Percentiles rank a stretch among this genome's conserved stretches.
These are phyloP conservation scores for Aphanomyces cochlioides DNA, from an alignment of 352 stramenopile genomes.

Conservation along the genomic window DNA sequence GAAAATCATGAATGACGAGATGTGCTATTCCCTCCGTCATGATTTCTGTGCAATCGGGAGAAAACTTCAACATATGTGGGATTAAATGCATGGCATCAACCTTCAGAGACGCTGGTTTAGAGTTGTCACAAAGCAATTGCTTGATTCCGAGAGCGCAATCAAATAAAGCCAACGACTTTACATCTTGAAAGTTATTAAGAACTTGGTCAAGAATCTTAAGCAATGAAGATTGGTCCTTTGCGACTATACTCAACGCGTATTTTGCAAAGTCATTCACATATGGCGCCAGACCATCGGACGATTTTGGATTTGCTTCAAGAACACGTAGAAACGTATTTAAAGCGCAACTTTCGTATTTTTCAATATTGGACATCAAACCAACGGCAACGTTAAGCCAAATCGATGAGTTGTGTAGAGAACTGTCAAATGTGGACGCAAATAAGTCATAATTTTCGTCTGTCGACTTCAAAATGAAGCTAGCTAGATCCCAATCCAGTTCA, in stretches of 20 bases:
- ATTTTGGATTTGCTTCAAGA: constrained; percentile 17
- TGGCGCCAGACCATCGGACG: not conserved
- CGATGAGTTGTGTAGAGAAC: not conserved
- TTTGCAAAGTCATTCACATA: constrained; percentile 3
- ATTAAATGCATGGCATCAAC: constrained; percentile 50
- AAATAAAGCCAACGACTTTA: constrained; percentile 33
- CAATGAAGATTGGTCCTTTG: constrained; percentile 40
- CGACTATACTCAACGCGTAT: constrained; percentile 29
- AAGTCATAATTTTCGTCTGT: constrained; percentile 2
- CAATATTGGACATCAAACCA: not conserved
- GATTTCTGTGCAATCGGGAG: not conserved
- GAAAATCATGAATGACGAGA: constrained; percentile 73
- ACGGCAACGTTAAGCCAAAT: not conserved
- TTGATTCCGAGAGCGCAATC: not conserved
- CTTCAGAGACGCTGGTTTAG: constrained; percentile 58
- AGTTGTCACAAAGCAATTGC: constrained; percentile 35
- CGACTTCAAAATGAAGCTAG: not conserved
- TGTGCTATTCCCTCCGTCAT: constrained; percentile 40
- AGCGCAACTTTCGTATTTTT: not conserved
- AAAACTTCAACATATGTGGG: not conserved
- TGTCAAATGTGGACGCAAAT: not conserved
- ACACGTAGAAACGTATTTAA: not conserved
- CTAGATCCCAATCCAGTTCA: constrained; percentile 4
- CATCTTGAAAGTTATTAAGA: constrained; percentile 46
- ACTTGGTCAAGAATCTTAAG: constrained; percentile 47